A percentile compares a stretch with the other conserved stretches of the same genome.
phyloP scores from a whole-genome alignment of 2,329 filamentous ascomycete genomes.

The Claviceps fusiformis region DNA sequence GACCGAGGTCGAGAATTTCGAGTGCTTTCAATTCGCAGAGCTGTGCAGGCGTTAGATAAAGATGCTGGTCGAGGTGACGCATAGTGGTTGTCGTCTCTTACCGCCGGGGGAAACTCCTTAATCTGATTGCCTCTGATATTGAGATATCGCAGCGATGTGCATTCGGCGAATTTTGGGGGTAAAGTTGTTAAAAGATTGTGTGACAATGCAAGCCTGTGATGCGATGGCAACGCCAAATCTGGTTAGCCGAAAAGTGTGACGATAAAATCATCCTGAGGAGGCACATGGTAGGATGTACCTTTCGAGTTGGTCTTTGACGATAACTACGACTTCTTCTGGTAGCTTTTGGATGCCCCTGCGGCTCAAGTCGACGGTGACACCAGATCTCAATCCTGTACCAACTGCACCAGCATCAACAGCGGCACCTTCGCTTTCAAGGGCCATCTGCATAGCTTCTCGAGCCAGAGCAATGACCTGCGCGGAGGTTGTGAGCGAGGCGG shows the following conservation, averaged over 20 bases:
- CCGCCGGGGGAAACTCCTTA: slow-evolving; percentile 44
- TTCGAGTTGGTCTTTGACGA: slow-evolving; percentile 62
- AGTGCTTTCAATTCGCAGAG: slow-evolving; percentile 75
- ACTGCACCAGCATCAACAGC: slow-evolving; percentile 45
- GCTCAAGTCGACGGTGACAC: slow-evolving; percentile 67
- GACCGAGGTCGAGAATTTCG: slow-evolving; percentile 84
- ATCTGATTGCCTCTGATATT: slow-evolving; percentile 69
- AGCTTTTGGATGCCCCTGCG: slow-evolving; percentile 59
- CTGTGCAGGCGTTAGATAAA: slow-evolving; percentile 31
- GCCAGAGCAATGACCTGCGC: slow-evolving; percentile 52
- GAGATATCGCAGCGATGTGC: slow-evolving; percentile 63
- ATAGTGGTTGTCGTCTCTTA: slow-evolving; percentile 18
- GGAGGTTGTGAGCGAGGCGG: slow-evolving; percentile 37
- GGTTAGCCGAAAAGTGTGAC: not conserved
- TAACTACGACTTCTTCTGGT: slow-evolving; percentile 60
- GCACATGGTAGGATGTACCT: slow-evolving; percentile 31
- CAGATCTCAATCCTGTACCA: slow-evolving; percentile 49
- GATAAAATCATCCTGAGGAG: not conserved
- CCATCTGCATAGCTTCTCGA: slow-evolving; percentile 52
- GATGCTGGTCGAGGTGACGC: slow-evolving; percentile 7
- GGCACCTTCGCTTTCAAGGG: slow-evolving; percentile 52
- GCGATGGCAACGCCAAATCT: not conserved
- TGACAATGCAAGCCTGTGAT: slow-evolving; percentile 57
- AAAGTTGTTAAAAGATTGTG: slow-evolving; percentile 64
- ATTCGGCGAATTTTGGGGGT: slow-evolving; percentile 59